These are phyloP conservation scores for Pugionium cornutum DNA, from an alignment of 345 rosid species.

Conservation along the genomic window DNA sequence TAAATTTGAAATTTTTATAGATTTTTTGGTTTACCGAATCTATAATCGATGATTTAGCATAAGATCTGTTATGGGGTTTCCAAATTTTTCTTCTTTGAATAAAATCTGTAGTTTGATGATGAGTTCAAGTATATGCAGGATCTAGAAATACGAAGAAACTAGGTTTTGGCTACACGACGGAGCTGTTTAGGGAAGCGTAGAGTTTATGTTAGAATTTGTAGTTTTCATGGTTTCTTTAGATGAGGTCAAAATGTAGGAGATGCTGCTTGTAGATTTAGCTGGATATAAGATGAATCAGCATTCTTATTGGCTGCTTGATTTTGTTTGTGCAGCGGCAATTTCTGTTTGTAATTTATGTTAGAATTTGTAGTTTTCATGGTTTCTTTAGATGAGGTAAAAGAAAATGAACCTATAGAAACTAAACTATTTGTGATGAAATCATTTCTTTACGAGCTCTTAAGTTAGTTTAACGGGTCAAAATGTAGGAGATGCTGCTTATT, in stretches of 20 bases:
- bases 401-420: not conserved
- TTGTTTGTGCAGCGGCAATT: no score
- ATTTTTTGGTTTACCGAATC: not conserved
- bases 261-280: no score
- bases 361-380: not conserved
- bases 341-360: not conserved
- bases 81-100: not conserved
- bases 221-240: not conserved
- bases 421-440: not conserved
- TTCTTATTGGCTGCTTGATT: no score
- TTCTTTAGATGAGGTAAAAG: not conserved
- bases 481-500: not conserved
- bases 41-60: not conserved
- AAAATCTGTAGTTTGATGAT: conserved; percentile 11
- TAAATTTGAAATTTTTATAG: not conserved
- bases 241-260: no score
- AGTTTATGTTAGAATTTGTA: not conserved
- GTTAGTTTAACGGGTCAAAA: not conserved
- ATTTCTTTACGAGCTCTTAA: not conserved
- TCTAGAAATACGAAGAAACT: not conserved
- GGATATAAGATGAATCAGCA: no score
- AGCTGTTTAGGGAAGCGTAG: not conserved
- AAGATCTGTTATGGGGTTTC: conserved; percentile 17
- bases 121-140: not conserved
- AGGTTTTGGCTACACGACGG: not conserved